These are phyloP conservation scores for Lipomyces starkeyi DNA, from an alignment of 805 yeast genomes.

Conservation along the genomic window DNA sequence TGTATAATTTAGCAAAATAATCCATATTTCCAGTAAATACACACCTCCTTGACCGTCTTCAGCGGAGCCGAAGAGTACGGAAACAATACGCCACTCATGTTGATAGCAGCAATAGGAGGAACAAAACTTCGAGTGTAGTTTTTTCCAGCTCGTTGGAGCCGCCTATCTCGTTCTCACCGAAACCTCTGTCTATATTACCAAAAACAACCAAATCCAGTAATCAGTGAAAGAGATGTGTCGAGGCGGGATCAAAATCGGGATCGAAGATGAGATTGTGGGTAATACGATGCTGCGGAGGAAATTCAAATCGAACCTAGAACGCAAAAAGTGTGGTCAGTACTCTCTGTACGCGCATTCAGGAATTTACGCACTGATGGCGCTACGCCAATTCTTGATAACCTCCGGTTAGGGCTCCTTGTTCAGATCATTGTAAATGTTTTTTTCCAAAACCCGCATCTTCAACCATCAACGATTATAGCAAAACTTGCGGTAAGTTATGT, in stretches of 20 bases:
- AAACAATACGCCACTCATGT: conserved; percentile 49
- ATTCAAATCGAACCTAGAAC: not conserved
- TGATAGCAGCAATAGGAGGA: conserved; percentile 11
- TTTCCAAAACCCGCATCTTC: not conserved
- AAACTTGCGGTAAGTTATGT: too few relatives aligned
- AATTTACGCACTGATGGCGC: not conserved
- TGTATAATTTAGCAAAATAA: not conserved
- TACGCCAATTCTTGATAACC: not conserved
- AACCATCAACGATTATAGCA: not conserved
- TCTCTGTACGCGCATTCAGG: not conserved
- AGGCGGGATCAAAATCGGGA: conserved; percentile 1
- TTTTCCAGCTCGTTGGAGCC: conserved; percentile 16
- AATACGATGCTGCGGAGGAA: not conserved
- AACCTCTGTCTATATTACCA: not conserved
- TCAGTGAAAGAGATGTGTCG: not conserved
- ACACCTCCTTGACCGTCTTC: conserved; percentile 93
- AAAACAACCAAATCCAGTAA: not conserved
- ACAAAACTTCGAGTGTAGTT: conserved; percentile 7
- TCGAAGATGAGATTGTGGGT: conserved; percentile 6
- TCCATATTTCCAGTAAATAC: conserved; percentile 40
- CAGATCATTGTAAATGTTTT: not conserved
- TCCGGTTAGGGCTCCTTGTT: not conserved
- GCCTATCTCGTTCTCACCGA: conserved; percentile 4
- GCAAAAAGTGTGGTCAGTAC: not conserved
- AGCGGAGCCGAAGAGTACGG: conserved; percentile 98